phyloP scores from a whole-genome alignment of 1,284 basidiomycete genomes.

The Serendipita sp. region DNA sequence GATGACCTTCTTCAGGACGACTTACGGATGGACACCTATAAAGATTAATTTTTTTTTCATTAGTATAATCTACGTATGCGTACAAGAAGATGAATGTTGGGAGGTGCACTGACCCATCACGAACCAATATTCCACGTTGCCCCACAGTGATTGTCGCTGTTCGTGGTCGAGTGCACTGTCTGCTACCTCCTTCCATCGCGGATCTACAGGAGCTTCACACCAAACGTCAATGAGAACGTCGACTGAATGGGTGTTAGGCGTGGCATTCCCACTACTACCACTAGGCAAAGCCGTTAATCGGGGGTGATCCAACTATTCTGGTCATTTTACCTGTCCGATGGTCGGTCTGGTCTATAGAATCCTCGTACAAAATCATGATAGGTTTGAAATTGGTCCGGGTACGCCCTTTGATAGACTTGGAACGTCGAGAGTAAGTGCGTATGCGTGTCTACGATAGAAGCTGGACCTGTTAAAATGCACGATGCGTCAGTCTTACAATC shows the following conservation, averaged over 20 bases:
- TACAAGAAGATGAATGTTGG: background rate
- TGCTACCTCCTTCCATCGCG: slow-evolving; percentile 52
- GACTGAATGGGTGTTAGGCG: slow-evolving; percentile 22
- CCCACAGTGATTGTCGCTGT: slow-evolving; percentile 32
- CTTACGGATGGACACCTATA: background rate
- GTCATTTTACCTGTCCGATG: background rate
- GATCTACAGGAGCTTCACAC: slow-evolving; percentile 59
- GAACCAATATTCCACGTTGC: slow-evolving; percentile 56
- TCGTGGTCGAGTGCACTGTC: slow-evolving; percentile 48
- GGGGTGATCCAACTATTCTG: no score
- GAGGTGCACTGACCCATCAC: slow-evolving; percentile 45
- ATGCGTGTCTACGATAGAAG: slow-evolving; percentile 61
- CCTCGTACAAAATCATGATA: slow-evolving; percentile 52
- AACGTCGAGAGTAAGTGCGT: slow-evolving; percentile 63
- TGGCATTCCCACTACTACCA: background rate
- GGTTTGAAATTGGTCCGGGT: slow-evolving; percentile 36
- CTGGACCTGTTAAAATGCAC: slow-evolving; percentile 10
- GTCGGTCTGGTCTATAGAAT: slow-evolving; percentile 28
- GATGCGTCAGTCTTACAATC: background rate
- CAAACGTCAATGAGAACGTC: slow-evolving; percentile 65
- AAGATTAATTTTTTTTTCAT: background rate
- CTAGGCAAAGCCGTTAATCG: no score
- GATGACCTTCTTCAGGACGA: slow-evolving; percentile 45
- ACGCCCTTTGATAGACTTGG: slow-evolving; percentile 41
- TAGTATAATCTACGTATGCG: no score